phyloP scores from a whole-genome alignment of 345 rosid genomes.

The Brassica nigra region DNA sequence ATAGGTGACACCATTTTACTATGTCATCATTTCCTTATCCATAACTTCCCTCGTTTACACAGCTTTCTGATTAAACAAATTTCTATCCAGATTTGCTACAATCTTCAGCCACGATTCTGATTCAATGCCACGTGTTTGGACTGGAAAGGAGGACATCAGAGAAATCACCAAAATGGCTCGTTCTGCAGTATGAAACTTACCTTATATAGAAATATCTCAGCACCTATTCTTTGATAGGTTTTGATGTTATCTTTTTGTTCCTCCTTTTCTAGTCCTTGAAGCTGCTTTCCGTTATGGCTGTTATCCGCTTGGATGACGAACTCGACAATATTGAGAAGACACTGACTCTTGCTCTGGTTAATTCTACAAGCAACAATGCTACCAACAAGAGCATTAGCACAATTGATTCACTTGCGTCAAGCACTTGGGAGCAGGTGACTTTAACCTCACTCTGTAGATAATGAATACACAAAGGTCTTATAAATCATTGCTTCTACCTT shows the following conservation, averaged over 20 bases:
- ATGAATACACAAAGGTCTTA: not conserved
- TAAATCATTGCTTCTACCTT: not conserved
- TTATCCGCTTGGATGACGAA: slow-evolving; percentile 73
- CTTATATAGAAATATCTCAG: slow-evolving; percentile 18
- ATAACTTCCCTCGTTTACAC: slow-evolving; percentile 18
- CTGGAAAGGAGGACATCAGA: slow-evolving; percentile 96
- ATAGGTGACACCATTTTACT: slow-evolving; percentile 16
- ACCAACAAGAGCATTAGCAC: slow-evolving; percentile 60
- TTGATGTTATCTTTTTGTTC: slow-evolving; percentile 22
- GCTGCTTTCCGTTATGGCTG: slow-evolving; percentile 87
- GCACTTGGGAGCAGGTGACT: slow-evolving; percentile 91
- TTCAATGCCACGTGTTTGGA: slow-evolving; percentile 99
- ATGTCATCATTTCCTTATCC: slow-evolving; percentile 23
- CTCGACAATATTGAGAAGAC: slow-evolving; percentile 73
- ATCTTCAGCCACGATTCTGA: slow-evolving; percentile 93
- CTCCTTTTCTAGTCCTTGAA: slow-evolving; percentile 70
- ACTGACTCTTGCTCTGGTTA: slow-evolving; percentile 60
- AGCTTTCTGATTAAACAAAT: slow-evolving; percentile 28
- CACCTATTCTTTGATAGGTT: slow-evolving; percentile 13
- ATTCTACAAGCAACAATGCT: slow-evolving; percentile 44
- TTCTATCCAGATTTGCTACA: slow-evolving; percentile 73
- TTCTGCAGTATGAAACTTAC: slow-evolving; percentile 61
- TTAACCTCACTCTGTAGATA: slow-evolving; percentile 6
- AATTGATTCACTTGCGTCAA: slow-evolving; percentile 84
- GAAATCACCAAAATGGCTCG: slow-evolving; percentile 91